Evolutionary conservation across 495 filamentous ascomycete species (phyloP), one percentile per base, ranked within the genome.

Genomic region (Aspergillus leporis): DNA sequence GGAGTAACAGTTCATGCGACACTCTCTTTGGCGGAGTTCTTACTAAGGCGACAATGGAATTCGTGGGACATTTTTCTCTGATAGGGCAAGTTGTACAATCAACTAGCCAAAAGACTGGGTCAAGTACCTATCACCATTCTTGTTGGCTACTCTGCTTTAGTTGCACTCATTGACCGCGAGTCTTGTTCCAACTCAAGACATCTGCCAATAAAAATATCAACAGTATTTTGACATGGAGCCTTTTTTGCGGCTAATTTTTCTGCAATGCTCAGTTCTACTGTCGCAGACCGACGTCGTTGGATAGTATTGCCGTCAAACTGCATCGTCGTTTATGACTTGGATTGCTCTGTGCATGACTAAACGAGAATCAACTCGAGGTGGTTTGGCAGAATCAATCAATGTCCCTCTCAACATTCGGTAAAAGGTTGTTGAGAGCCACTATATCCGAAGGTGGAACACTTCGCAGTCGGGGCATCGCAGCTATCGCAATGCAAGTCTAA

Each of bases 1-100:
- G 25, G 54, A 58, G 57, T 38, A 54, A 36, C 34, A 36, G 9
- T 36, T 36, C 34, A 36, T 36, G 34, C 34, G 34, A 36, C 34
- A 10, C 8, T 14, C 13, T 32, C 5, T 5, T 5, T 32, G 31
- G 31, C 10, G 5, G 31, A 32, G 5, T 10, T 32, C 9, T 36
- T 36, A 36, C 8, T 36, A 36, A 36, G 25, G 25, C 6, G 25
- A 28, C 25, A 28, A 28, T 28, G 25, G 25, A 3, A 6, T 6
- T 28, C 25, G 25, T 6, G 3, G 25, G 6, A 28, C 25, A 3
- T 6, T 28, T 28, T 28, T 28, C 25, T 28, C 25, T 36, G 32
- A 36, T 14, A 36, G 32, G 9, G 8, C 32, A 36, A 36, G 32
- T 36, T 36, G 9, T 36, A 36, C 32, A 36, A 14, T 36, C 32